These are phyloP conservation scores for Paraconiothyrium sp. DNA, from an alignment of 2,329 filamentous ascomycete genomes.

Conservation along the genomic window DNA sequence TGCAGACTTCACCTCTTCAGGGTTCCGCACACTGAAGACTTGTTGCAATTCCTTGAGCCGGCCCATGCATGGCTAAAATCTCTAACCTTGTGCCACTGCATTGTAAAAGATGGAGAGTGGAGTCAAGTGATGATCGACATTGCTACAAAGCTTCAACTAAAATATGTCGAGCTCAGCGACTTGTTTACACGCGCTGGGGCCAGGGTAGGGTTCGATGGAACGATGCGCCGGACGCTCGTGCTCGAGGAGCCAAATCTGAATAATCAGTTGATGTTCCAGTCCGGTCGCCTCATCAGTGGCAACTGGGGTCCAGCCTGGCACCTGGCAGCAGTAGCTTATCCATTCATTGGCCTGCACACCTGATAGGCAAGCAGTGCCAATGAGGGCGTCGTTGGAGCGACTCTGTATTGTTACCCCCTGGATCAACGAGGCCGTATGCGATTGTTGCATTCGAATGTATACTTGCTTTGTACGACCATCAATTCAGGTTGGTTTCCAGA, in stretches of 20 bases:
- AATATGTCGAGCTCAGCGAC: conserved; percentile 21
- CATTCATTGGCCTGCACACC: conserved; percentile 24
- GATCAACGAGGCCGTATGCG: background rate
- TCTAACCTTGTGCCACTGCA: conserved; percentile 25
- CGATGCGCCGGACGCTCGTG: conserved; percentile 8
- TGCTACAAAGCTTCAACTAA: conserved; percentile 21
- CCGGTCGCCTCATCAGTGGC: conserved; percentile 14
- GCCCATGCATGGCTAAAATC: conserved; percentile 20
- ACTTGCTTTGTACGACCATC: background rate
- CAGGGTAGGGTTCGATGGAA: conserved; percentile 20
- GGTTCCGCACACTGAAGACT: conserved; percentile 19
- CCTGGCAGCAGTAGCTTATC: conserved; percentile 32
- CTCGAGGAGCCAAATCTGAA: conserved; percentile 19
- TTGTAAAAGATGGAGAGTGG: conserved; percentile 27
- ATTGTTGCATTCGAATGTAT: background rate
- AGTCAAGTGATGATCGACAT: conserved; percentile 23
- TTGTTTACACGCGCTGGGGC: conserved; percentile 22
- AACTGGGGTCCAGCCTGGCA: conserved; percentile 30
- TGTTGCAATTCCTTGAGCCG: conserved; percentile 27
- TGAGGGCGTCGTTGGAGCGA: background rate
- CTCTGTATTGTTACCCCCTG: background rate
- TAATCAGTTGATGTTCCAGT: conserved; percentile 16
- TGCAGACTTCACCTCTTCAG: conserved; percentile 32
- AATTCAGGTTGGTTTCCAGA: background rate
- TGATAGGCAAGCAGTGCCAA: background rate